Evolutionary conservation across 305 asterid genomes (phyloP).

Genomic region (Euphrasia arctica): DNA sequence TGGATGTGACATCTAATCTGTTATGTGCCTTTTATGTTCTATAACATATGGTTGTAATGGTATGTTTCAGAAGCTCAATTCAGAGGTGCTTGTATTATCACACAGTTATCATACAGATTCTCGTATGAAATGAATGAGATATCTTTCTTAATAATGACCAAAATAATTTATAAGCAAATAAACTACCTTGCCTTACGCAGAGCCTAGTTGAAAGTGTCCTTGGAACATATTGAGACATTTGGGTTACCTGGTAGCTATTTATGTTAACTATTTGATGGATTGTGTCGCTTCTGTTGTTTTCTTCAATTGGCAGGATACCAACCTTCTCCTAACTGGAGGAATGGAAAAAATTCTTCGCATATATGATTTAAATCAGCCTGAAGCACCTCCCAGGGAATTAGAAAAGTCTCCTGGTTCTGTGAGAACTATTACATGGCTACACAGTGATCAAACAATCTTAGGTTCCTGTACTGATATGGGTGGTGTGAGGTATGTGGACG

Average conservation of each 20-base stretch:
- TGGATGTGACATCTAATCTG: not conserved
- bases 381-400: constrained; percentile 90
- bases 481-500: constrained; percentile 73
- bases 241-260: not conserved
- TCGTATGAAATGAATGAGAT: not conserved
- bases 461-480: constrained; percentile 89
- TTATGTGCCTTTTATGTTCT: not conserved
- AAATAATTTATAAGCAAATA: not conserved
- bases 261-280: not conserved
- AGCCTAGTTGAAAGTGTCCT: not conserved
- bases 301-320: constrained; percentile 58
- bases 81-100: not conserved
- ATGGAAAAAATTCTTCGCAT: constrained; percentile 79
- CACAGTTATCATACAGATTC: too few relatives aligned
- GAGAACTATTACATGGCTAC: constrained; percentile 89
- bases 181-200: not conserved
- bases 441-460: constrained; percentile 85
- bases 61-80: not conserved
- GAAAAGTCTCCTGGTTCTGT: constrained; percentile 86
- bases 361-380: constrained; percentile 74
- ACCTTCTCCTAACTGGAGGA: constrained; percentile 79
- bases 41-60: not conserved
- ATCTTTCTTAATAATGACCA: not conserved
- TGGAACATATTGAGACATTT: not conserved
- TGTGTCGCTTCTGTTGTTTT: constrained; percentile 21